Conservation (phyloP, 345 rosid genomes). For the Eutrema japonicum region DNA sequence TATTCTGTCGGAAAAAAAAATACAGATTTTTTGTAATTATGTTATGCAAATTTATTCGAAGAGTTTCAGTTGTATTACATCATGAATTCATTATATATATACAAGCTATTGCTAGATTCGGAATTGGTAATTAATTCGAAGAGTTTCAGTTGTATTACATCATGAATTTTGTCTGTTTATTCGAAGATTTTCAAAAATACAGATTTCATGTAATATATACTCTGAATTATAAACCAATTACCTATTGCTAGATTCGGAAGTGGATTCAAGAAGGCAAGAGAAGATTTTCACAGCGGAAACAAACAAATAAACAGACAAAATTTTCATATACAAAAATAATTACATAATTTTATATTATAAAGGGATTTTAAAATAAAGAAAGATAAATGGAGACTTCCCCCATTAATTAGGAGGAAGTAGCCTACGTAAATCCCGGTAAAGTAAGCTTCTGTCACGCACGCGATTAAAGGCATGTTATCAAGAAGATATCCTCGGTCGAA, state of each 20-base stretch:
- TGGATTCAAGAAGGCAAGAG: slow-evolving; percentile 4
- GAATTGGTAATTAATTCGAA: too few relatives aligned
- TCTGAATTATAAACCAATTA: too few relatives aligned
- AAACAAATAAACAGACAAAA: slow-evolving; percentile 21
- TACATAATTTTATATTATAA: not conserved
- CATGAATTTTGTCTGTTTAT: too few relatives aligned
- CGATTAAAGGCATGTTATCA: slow-evolving; percentile 26
- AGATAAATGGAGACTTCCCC: slow-evolving; percentile 10
- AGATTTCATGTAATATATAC: too few relatives aligned
- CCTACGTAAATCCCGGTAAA: slow-evolving; percentile 29
- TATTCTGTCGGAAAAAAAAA: too few relatives aligned
- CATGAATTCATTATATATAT: not conserved
- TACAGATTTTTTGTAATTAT: not conserved
- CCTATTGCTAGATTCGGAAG: too few relatives aligned
- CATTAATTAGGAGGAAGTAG: too few relatives aligned
- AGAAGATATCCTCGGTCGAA: slow-evolving; percentile 27
- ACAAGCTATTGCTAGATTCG: too few relatives aligned
- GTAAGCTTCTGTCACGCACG: slow-evolving; percentile 36
- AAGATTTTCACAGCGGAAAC: slow-evolving; percentile 21
- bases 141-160: too few relatives aligned
- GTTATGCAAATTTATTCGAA: not conserved
- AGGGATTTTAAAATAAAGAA: not conserved
- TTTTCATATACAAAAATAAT: not conserved
- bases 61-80: not conserved
- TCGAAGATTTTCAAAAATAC: too few relatives aligned